These are phyloP conservation scores for Fusarium austroafricanum DNA, from an alignment of 2,329 filamentous ascomycete genomes.

Conservation along the genomic window DNA sequence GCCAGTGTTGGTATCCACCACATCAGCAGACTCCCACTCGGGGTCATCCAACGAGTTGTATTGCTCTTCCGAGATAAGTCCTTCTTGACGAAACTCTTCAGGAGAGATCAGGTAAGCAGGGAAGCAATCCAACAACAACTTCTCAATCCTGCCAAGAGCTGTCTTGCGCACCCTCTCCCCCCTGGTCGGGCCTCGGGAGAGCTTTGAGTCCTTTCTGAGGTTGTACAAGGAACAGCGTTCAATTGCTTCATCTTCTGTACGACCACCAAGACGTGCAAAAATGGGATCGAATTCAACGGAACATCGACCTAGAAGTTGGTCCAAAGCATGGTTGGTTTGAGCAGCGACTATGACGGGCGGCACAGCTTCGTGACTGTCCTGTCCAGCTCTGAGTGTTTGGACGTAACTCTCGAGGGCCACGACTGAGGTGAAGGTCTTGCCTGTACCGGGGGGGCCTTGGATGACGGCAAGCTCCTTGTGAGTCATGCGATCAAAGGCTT, in stretches of 20 bases:
- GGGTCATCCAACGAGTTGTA: constrained; percentile 60
- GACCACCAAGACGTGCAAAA: constrained; percentile 72
- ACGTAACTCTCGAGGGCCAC: constrained; percentile 64
- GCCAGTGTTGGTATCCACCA: neutral
- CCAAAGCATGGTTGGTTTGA: constrained; percentile 91
- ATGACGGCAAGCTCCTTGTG: constrained; percentile 79
- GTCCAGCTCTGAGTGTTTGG: constrained; percentile 65
- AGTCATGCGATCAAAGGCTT: constrained; percentile 76
- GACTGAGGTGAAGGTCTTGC: constrained; percentile 86
- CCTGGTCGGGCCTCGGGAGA: neutral
- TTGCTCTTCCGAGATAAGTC: constrained; percentile 72
- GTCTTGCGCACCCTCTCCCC: constrained; percentile 28
- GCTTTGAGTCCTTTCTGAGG: constrained; percentile 56
- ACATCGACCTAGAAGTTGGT: constrained; percentile 79
- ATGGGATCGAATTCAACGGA: constrained; percentile 60
- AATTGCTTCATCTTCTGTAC: constrained; percentile 74
- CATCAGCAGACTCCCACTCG: constrained; percentile 37
- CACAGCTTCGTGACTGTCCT: constrained; percentile 50
- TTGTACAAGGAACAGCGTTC: constrained; percentile 74
- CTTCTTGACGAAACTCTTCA: constrained; percentile 63
- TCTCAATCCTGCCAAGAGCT: constrained; percentile 15
- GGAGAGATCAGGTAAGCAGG: constrained; percentile 62
- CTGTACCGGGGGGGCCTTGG: constrained; percentile 81
- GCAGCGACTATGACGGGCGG: constrained; percentile 80
- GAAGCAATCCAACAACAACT: constrained; percentile 46